Evolutionary conservation across 805 yeast species (phyloP).

Genomic region (Candida maesae): DNA sequence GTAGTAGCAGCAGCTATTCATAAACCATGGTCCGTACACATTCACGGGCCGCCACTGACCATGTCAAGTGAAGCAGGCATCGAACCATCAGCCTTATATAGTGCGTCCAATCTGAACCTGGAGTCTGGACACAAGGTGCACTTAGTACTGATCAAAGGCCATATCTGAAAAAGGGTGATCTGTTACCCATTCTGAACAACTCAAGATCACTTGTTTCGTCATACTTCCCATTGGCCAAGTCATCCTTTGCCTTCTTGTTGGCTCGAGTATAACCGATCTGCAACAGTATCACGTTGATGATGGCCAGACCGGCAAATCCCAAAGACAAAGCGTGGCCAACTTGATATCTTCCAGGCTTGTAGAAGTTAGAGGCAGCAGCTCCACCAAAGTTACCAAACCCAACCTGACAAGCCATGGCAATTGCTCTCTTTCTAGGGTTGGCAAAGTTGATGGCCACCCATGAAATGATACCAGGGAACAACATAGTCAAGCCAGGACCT

Average conservation of each 20-base stretch:
- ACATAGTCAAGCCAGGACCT: conserved; percentile 30
- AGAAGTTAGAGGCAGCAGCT: conserved; percentile 34
- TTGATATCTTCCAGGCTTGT: conserved; percentile 28
- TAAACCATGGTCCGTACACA: too few species aligned
- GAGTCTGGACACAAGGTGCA: too few species aligned
- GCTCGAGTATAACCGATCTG: conserved; percentile 24
- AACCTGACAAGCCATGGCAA: conserved; percentile 38
- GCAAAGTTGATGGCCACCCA: conserved; percentile 37
- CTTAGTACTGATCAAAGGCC: conserved; percentile 1
- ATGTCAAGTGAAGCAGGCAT: too few species aligned
- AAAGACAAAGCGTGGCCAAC: conserved; percentile 34
- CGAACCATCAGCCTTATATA: too few species aligned
- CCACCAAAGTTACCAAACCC: conserved; percentile 39
- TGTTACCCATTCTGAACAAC: conserved; percentile 40
- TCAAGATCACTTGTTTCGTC: conserved; percentile 29
- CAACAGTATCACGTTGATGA: conserved; percentile 22
- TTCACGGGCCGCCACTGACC: too few species aligned
- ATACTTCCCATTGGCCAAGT: conserved; percentile 31
- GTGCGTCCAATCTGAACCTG: too few species aligned
- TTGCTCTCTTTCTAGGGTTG: conserved; percentile 35
- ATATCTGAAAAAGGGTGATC: conserved; percentile 33
- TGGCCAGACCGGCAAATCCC: conserved; percentile 33
- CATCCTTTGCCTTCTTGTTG: conserved; percentile 27
- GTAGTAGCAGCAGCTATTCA: too few species aligned
- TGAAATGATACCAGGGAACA: conserved; percentile 34